Base-by-base conservation (phyloP, 805 yeast species). In the Hyphopichia homilentoma region DNA sequence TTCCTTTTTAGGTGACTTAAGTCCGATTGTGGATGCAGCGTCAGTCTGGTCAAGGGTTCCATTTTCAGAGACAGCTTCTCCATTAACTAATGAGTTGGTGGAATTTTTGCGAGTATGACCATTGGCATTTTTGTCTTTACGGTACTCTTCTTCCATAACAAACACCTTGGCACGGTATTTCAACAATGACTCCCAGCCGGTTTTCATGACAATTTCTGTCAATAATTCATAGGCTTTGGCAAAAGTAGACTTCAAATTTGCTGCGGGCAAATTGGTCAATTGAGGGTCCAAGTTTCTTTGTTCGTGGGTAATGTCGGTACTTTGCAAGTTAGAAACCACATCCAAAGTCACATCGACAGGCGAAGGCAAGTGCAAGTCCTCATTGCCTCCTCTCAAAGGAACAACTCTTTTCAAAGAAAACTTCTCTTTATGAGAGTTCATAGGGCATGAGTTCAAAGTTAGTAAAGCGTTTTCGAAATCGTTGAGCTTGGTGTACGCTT, bases 371-470 rank as follows among this genome's bases (percentile, higher is more conserved):
- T 84, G 94, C 44, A 84, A 57, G 36, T 70, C 73, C 3, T 75
- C 77, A 13, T 65, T 51, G 12, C 68, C 67, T 11, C 59, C 57
- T 16, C 59, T 56, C 14, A 79, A 71, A 17, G 76, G 73, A 7
- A 75, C 74, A 4, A 80, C 70, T 47, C 93, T 65, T 50, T 73
- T 76, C 45, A 82, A 66, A 15, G 70, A 65, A 51, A 67, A 83
- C 40, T 74, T 74, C 45, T 84, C 93, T 49, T 77, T 80, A 47
- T 79, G 77, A 7, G 83, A 75, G 33, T 79, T 79, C 87, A 84
- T 82, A 16, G 94, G 94, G 48, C 89, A 82, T 11, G 90, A 79
- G 47, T 84, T 84, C 43, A 84, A 65, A 1, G 88, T 75, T 35
- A 83, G 58, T 33, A 84, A 63, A 1, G 93, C 84, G 44, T 81